phyloP scores from a whole-genome alignment of 148 eudicot species.

The Pharnaceum exiguum region DNA sequence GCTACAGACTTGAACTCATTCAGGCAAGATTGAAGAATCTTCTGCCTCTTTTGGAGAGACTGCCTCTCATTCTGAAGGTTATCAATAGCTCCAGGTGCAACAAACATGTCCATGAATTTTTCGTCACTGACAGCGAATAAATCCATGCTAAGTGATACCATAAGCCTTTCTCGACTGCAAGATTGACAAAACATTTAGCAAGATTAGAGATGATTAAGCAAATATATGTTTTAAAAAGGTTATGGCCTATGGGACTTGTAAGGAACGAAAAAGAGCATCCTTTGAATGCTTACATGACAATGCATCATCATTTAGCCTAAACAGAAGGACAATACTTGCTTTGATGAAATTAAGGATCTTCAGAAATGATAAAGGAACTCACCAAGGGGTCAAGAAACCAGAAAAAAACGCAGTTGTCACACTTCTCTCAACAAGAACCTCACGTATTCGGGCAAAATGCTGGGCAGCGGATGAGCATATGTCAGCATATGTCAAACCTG shows the following conservation, averaged over 20 bases:
- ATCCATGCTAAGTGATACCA: constrained; percentile 79
- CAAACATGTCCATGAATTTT: constrained; percentile 98
- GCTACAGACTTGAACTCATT: constrained; percentile 83
- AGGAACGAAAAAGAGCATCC: too few species aligned
- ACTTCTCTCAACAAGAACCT: constrained; percentile 82
- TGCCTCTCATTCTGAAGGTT: constrained; percentile 62
- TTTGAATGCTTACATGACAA: too few species aligned
- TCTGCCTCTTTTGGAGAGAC: constrained; percentile 89
- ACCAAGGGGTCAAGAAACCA: constrained; percentile 95
- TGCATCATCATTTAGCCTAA: too few species aligned
- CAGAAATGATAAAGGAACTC: constrained; percentile 13
- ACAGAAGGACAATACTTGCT: too few species aligned
- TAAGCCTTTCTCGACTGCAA: constrained; percentile 72
- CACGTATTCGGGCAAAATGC: constrained; percentile 97
- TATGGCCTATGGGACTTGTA: too few species aligned
- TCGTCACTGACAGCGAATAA: constrained; percentile 86
- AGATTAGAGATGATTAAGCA: not conserved
- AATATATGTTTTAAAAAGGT: too few species aligned
- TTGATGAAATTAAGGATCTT: not conserved
- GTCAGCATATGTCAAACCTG: constrained; percentile 78
- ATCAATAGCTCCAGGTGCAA: constrained; percentile 91
- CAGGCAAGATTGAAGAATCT: constrained; percentile 79
- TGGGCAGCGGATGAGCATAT: constrained; percentile 82
- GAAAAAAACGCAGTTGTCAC: constrained; percentile 85
- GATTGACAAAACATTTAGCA: not conserved